These are phyloP conservation scores for Closterium sp. DNA, from an alignment of 139 green algal genomes.

Conservation along the genomic window DNA sequence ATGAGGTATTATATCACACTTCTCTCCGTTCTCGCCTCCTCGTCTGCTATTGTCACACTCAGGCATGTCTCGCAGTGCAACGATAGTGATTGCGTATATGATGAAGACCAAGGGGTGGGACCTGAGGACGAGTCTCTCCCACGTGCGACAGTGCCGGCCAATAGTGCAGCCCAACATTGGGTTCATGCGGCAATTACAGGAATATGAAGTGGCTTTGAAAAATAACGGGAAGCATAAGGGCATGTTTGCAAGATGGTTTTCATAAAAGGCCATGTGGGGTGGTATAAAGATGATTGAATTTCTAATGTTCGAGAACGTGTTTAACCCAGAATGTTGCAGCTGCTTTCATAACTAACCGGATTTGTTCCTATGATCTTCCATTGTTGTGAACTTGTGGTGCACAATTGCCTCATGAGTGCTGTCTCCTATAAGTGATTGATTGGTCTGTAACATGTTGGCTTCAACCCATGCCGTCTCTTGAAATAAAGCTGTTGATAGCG, in stretches of 20 bases:
- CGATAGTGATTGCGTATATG: not conserved
- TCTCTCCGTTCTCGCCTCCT: not conserved
- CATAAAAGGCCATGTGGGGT: not conserved
- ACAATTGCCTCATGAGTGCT: too few species aligned
- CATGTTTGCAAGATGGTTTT: not conserved
- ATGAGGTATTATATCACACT: too few species aligned
- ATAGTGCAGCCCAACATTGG: not conserved
- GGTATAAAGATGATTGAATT: too few species aligned
- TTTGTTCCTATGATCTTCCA: too few species aligned
- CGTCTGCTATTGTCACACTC: not conserved
- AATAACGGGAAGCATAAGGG: not conserved
- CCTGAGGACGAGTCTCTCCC: not conserved
- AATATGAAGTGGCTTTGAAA: not conserved
- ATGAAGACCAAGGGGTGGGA: conserved; percentile 2
- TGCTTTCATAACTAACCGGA: too few species aligned
- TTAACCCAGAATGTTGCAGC: too few species aligned
- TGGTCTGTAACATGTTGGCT: too few species aligned
- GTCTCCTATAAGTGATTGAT: too few species aligned
- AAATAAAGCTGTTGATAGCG: too few species aligned
- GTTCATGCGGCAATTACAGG: not conserved
- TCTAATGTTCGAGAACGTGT: too few species aligned
- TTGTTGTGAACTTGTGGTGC: too few species aligned
- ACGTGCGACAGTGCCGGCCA: not conserved
- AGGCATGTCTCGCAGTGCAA: not conserved
- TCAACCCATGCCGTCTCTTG: too few species aligned